Evolutionary conservation across 2,329 filamentous ascomycete genomes (phyloP), one percentile per base, ranked within the genome.

Genomic region (Ceratocystis huliohia): DNA sequence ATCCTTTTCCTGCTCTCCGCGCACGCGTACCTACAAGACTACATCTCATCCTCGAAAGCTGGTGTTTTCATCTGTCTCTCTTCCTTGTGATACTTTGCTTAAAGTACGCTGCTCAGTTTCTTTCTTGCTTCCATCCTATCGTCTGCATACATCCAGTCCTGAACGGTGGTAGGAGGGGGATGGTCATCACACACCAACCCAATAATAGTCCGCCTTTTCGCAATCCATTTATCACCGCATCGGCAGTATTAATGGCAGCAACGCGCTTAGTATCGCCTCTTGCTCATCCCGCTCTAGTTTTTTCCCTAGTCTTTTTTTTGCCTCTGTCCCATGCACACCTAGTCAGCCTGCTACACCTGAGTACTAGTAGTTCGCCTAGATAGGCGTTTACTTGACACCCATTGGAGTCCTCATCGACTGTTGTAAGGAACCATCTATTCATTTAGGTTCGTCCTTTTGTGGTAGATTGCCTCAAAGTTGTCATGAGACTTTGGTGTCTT

Each of bases 201-300:
- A 57, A 33, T 17, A n/a, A 22, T 22, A n/a, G 46, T 17, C 46
- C 17, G 37, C 30, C 56, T 15, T 37, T 30, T 59, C 30, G 56
- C 28, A 59, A 37, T 53, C 48, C 56, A 37, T 59, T 17, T 28
- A 59, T 37, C 56, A 59, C 25, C 48, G 15, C 48, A 25, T 25
- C 20, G 25, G 48, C 41, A 61, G 30, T 22, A 13, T 10, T n/a
- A 41, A 53, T 20, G 33, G 65, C 62, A 67, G 15, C 46, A 61
- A 33, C 56, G 66, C 66, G 66, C 66, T 45, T 15, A 67, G 56
- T 67, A 63, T 64, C 45, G 62, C 46, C 62, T 63, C 20, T 59
- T 50, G 56, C 46, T 15, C 20, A 44, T 20, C 37, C 25, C 48
- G 45, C 30, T n/a, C 44, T 30, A 41, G 33, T 37, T 10, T 13